phyloP scores from a whole-genome alignment of 1,139 yeast genomes.

The Candida sanyaensis region DNA sequence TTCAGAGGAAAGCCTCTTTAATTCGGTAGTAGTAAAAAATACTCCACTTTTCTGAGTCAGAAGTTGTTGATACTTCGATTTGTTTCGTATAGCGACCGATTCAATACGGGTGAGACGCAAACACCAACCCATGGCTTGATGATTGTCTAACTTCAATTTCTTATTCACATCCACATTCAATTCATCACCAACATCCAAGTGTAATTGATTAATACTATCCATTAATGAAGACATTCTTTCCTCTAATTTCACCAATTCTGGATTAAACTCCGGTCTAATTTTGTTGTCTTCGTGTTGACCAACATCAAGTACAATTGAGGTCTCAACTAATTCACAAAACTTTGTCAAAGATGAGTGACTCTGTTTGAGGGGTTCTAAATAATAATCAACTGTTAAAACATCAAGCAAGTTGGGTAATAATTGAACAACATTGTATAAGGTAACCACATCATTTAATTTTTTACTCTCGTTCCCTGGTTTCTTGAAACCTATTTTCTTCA shows the following conservation, averaged over 20 bases:
- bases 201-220: conserved; percentile 58
- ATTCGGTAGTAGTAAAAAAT: conserved; percentile 72
- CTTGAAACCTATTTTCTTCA: conserved; percentile 61
- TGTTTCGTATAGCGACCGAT: conserved; percentile 72
- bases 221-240: conserved; percentile 56
- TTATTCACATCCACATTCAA: conserved; percentile 81
- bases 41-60: conserved; percentile 96
- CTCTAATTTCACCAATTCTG: conserved; percentile 63
- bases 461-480: conserved; percentile 41
- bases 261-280: conserved; percentile 89
- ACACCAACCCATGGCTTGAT: conserved; percentile 90
- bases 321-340: conserved; percentile 83
- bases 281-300: conserved; percentile 62
- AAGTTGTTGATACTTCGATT: conserved; percentile 66
- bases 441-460: conserved; percentile 83
- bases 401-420: conserved; percentile 68
- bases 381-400: conserved; percentile 39
- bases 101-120: conserved; percentile 89
- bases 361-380: conserved; percentile 59
- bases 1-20: conserved; percentile 61
- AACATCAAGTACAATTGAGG: conserved; percentile 78
- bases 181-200: conserved; percentile 68
- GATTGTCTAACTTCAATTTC: conserved; percentile 85
- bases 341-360: conserved; percentile 57
- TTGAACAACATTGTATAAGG: conserved; percentile 77